Percentiles rank a stretch among this genome's conserved stretches.
Conservation (phyloP, 208 protist species). For the Trichomonas gallinae region DNA sequence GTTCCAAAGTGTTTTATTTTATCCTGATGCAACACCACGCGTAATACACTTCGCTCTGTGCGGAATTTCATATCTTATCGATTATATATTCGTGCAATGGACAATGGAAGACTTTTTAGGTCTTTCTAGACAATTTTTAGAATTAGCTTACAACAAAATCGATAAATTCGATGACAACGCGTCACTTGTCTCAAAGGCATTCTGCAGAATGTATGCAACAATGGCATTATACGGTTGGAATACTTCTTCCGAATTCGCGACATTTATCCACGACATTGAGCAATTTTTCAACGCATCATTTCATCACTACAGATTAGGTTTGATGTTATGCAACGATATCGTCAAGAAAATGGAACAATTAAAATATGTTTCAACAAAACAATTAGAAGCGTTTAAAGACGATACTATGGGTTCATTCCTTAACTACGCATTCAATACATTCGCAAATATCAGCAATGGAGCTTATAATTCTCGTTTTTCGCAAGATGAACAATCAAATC, state of each 20-base stretch:
- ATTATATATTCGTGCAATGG: neutral
- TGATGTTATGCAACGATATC: neutral
- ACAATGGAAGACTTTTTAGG: neutral
- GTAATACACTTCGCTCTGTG: neutral
- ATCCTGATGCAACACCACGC: neutral
- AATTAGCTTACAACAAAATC: neutral
- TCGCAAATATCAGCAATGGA: neutral
- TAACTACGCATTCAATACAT: neutral
- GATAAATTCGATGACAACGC: neutral
- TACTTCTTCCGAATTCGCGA: neutral
- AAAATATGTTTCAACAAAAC: neutral
- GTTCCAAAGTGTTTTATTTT: neutral
- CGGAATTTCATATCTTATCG: neutral
- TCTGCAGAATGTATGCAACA: neutral
- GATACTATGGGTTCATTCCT: neutral
- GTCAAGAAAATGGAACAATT: neutral
- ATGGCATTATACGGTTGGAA: neutral
- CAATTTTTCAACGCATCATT: neutral
- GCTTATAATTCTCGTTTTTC: neutral
- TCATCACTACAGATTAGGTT: neutral
- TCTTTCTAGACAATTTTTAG: neutral
- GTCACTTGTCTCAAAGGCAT: neutral
- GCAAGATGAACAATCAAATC: neutral
- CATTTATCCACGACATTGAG: neutral
- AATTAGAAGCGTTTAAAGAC: neutral